phyloP scores from a whole-genome alignment of 2,329 filamentous ascomycete species.

The Colletotrichum incanum region DNA sequence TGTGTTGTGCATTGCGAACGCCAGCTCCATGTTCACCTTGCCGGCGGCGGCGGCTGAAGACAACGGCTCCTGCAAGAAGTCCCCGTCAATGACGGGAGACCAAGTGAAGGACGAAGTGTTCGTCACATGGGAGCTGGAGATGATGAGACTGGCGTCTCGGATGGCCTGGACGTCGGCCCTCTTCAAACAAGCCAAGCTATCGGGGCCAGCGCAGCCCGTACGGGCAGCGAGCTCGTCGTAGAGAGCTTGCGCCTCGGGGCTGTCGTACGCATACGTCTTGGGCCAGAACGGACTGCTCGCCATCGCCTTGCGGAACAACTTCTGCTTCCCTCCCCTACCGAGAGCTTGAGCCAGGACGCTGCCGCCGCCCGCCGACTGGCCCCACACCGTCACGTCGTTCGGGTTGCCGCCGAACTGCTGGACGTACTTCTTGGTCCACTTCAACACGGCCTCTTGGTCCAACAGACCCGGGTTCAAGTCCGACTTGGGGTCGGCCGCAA shows the following conservation, averaged over 20 bases:
- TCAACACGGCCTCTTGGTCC: slow-evolving; percentile 48
- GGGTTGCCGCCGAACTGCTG: slow-evolving; percentile 50
- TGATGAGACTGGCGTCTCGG: slow-evolving; percentile 64
- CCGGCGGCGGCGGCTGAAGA: slow-evolving; percentile 58
- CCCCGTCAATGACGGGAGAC: slow-evolving; percentile 72
- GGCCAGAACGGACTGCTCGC: slow-evolving; percentile 71
- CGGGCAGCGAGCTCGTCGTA: slow-evolving; percentile 63
- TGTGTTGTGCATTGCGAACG: slow-evolving; percentile 73
- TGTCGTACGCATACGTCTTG: slow-evolving; percentile 69
- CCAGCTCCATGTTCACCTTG: slow-evolving; percentile 60
- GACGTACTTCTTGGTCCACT: slow-evolving; percentile 49
- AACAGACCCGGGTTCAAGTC: slow-evolving; percentile 68
- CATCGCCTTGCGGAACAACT: slow-evolving; percentile 48
- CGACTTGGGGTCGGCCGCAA: slow-evolving; percentile 59
- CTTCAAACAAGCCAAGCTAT: slow-evolving; percentile 71
- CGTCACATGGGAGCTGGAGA: slow-evolving; percentile 66
- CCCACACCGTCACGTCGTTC: slow-evolving; percentile 48
- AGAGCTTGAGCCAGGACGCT: slow-evolving; percentile 43
- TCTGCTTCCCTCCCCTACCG: slow-evolving; percentile 35
- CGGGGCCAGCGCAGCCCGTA: slow-evolving; percentile 62
- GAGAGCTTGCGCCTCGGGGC: slow-evolving; percentile 64
- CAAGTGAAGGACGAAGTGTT: slow-evolving; percentile 71
- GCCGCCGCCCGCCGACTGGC: slow-evolving; percentile 50
- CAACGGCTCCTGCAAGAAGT: slow-evolving; percentile 65
- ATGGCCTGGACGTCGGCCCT: slow-evolving; percentile 66